These are phyloP conservation scores for Cyclocybe cylindracea DNA, from an alignment of 768 basidiomycete species.

Conservation along the genomic window DNA sequence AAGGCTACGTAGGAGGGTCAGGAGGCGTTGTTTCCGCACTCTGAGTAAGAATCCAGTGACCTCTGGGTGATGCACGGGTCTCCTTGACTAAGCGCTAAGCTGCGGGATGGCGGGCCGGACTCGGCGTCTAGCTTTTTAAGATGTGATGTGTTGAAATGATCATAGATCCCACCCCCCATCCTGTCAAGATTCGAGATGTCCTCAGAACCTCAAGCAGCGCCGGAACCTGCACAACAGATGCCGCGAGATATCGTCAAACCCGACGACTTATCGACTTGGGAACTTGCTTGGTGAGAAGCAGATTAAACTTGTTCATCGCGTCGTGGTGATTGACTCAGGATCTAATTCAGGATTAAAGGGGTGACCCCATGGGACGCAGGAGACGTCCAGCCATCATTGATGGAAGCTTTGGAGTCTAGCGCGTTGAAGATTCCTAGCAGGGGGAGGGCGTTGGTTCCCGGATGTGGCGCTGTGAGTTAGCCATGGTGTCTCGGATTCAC, in stretches of 20 bases:
- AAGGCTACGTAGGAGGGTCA: too few species aligned
- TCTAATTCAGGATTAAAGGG: slow-evolving; percentile 8
- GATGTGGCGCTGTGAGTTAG: slow-evolving; percentile 50
- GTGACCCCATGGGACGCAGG: slow-evolving; percentile 69
- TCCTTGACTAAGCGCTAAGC: too few species aligned
- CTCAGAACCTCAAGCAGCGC: too few species aligned
- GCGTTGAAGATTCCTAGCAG: slow-evolving; percentile 42
- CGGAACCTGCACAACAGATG: too few species aligned
- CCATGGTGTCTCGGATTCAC: not conserved
- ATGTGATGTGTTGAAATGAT: too few species aligned
- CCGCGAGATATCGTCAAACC: slow-evolving; percentile 18
- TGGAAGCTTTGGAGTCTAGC: slow-evolving; percentile 48
- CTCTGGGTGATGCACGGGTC: too few species aligned
- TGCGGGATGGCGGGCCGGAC: too few species aligned
- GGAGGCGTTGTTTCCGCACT: too few species aligned
- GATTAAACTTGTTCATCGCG: not conserved
- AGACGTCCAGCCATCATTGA: slow-evolving; percentile 53
- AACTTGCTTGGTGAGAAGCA: slow-evolving; percentile 23
- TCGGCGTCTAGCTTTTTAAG: too few species aligned
- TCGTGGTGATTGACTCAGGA: not conserved
- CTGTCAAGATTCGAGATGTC: too few species aligned
- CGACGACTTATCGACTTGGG: slow-evolving; percentile 26
- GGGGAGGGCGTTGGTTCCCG: slow-evolving; percentile 33
- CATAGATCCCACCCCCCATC: too few species aligned
- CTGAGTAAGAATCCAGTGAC: too few species aligned